These are phyloP conservation scores for Selaginella moellendorffii DNA, from an alignment of 75 land plant genomes.

Conservation along the genomic window DNA sequence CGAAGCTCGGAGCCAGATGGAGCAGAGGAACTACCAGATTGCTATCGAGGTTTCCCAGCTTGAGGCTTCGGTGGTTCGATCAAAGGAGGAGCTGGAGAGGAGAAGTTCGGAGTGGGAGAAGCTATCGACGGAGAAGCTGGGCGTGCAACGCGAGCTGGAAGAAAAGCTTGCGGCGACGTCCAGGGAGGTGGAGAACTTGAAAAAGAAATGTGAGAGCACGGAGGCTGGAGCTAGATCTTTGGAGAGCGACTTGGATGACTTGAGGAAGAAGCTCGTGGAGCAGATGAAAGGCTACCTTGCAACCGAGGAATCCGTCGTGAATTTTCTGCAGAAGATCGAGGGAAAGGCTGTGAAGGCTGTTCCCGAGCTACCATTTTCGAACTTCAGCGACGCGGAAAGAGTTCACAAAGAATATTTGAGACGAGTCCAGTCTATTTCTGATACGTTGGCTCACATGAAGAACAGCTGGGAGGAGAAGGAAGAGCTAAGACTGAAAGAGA, in stretches of 20 bases:
- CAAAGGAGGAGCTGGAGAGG: constrained; percentile 50
- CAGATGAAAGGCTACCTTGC: too few species aligned
- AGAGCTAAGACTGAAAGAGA: constrained; percentile 33
- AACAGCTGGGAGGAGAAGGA: constrained; percentile 33
- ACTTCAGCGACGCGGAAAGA: too few species aligned
- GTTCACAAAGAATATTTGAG: constrained; percentile 29
- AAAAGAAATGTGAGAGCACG: too few species aligned
- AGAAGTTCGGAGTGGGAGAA: constrained; percentile 40
- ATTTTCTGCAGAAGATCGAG: too few species aligned
- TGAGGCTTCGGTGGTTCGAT: constrained; percentile 56
- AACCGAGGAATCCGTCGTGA: too few species aligned
- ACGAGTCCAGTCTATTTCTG: constrained; percentile 39
- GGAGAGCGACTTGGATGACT: constrained; percentile 19
- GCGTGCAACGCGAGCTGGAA: constrained; percentile 21
- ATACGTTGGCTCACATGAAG: constrained; percentile 26
- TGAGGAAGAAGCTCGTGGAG: constrained; percentile 19
- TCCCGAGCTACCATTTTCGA: too few species aligned
- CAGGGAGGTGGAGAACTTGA: too few species aligned
- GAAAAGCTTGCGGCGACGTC: constrained; percentile 5
- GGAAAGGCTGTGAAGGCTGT: too few species aligned
- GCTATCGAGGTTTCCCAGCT: constrained; percentile 92
- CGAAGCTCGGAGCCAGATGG: constrained; percentile 62
- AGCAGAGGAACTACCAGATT: constrained; percentile 77
- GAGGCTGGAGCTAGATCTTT: too few species aligned
- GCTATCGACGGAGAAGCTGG: constrained; percentile 30